Evolutionary conservation across 306 rosid species (phyloP).

Genomic region (Cicer pinnatifidum): DNA sequence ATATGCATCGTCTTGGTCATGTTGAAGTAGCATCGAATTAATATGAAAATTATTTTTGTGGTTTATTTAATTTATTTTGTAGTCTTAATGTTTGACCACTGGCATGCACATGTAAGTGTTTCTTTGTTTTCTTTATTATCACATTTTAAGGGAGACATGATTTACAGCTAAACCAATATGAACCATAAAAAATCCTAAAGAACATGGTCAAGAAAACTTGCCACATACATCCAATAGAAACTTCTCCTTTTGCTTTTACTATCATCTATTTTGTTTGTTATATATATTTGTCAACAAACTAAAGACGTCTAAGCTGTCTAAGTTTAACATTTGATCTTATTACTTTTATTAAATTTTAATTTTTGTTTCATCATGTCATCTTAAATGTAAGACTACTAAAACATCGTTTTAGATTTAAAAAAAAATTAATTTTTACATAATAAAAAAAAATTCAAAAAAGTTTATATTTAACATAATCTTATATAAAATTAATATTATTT

Average conservation of each 20-base stretch:
- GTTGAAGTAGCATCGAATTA: conserved; percentile 10
- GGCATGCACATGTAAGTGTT: conserved; percentile 41
- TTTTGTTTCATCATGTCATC: no score
- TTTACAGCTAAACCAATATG: neutral
- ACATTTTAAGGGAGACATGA: conserved; percentile 31
- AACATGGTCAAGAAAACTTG: conserved; percentile 26
- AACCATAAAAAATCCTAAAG: neutral
- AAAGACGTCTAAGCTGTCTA: no score
- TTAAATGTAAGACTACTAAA: no score
- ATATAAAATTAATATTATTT: no score
- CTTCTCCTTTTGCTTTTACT: neutral
- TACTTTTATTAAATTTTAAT: no score
- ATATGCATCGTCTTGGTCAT: conserved; percentile 1
- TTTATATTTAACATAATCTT: no score
- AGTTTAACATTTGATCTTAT: no score
- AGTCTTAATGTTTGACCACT: conserved; percentile 4
- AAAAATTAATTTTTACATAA: no score
- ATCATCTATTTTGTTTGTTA: neutral
- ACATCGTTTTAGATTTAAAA: no score
- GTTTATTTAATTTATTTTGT: conserved; percentile 23
- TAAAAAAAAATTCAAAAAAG: no score
- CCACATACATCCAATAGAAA: conserved; percentile 22
- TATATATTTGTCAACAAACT: no score
- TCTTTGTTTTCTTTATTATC: conserved; percentile 23
- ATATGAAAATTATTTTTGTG: conserved; percentile 15